Conservation (phyloP, 768 basidiomycete genomes). For the Lactifluus pinguis region DNA sequence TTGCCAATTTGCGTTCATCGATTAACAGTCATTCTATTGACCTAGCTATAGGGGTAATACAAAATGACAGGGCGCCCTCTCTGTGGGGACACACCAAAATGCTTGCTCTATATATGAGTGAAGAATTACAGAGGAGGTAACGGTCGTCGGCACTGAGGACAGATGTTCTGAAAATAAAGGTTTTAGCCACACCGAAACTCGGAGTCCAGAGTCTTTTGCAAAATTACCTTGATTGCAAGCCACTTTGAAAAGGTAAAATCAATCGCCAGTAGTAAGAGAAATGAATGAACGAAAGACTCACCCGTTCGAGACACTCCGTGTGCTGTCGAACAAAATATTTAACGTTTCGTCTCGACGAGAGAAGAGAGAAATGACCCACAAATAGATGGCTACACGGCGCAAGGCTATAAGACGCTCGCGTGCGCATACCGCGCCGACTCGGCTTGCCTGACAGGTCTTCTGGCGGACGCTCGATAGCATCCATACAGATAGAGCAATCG, state of each 20-base stretch:
- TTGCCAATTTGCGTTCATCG: neutral
- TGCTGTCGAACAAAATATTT: constrained; percentile 40
- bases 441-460: constrained; percentile 30
- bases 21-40: neutral
- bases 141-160: constrained; percentile 82
- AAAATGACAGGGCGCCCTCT: neutral
- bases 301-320: constrained; percentile 78
- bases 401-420: constrained; percentile 50
- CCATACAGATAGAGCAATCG: constrained; percentile 93
- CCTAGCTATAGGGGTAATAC: constrained; percentile 1
- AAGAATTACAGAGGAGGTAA: constrained; percentile 62
- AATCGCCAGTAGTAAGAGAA: neutral
- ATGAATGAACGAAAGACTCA: too few species aligned
- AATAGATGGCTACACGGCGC: constrained; percentile 89
- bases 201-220: neutral
- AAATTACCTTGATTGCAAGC: constrained; percentile 61
- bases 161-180: constrained; percentile 57
- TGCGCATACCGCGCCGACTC: constrained; percentile 5
- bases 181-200: constrained; percentile 4
- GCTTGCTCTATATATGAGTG: neutral
- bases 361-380: constrained; percentile 36
- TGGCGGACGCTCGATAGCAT: constrained; percentile 42
- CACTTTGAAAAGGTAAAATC: constrained; percentile 33
- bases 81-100: neutral
- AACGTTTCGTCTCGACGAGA: neutral